Evolutionary conservation across 805 yeast species (phyloP), one percentile per base, ranked within the genome.

Genomic region (Yamadazyma laniorum): DNA sequence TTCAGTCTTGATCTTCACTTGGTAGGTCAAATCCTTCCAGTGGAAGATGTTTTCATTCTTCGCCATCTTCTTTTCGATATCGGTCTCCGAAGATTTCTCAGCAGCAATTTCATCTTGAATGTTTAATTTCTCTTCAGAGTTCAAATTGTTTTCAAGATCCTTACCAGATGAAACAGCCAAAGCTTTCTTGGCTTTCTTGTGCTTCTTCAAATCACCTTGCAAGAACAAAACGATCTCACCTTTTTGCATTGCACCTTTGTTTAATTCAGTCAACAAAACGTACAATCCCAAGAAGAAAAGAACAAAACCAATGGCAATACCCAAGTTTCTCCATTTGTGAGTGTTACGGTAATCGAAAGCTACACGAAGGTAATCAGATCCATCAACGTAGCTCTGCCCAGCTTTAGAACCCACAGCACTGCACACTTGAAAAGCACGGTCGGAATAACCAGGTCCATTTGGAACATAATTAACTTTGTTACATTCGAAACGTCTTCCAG

Each of bases 241-340:
- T 33, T 42, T 61, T 23, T 63, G 68, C 26, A 66, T 63, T 42
- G 35, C 42, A 43, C 63, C 48, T 34, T 61, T 61, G 30, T 43
- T 43, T 25, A 13, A 11, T 26, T 35, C 43, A 21, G 29, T 32
- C n/a, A 39, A 26, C 3, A 18, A 6, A 23, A 65, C 25, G 16
- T 39, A 39, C 6, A 60, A 47, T 25, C 43, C 41, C 42, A 75
- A 47, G 55, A 70, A 67, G 47, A 72, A 70, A 5, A 66, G 44
- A 39, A 70, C 58, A 50, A 68, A 80, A 3, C 74, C 85, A 52
- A 79, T 54, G 41, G 74, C 44, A 43, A 82, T 75, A 54, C 88
- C 95, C 40, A 82, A 71, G 58, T 86, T 84, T 65, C 95, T 78
- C 95, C 95, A 87, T 34, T 75, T 70, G 56, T 87, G 86, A 13